Evolutionary conservation across 139 green algal genomes (phyloP).

Genomic region (Micromonas pusilla): DNA sequence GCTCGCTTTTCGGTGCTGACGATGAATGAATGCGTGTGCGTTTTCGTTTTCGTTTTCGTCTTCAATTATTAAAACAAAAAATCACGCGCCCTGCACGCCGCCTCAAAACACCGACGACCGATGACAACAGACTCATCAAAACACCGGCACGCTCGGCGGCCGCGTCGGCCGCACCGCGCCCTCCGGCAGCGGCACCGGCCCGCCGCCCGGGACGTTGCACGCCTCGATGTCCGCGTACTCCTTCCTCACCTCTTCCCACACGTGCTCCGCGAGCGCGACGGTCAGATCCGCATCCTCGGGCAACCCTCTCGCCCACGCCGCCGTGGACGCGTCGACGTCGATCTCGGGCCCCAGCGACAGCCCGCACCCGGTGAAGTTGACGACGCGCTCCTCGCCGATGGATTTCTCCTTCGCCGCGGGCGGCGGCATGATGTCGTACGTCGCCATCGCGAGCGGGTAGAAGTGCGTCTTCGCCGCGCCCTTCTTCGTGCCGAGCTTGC

Average conservation of each 20-base stretch:
- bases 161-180: neutral
- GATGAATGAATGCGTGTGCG: neutral
- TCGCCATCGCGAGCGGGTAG: conserved; percentile 88
- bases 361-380: conserved; percentile 46
- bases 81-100: neutral
- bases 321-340: conserved; percentile 16
- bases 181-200: neutral
- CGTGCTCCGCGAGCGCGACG: neutral
- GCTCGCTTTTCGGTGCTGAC: too few relatives aligned
- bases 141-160: neutral
- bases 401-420: conserved; percentile 66
- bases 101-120: neutral
- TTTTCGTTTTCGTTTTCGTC: too few relatives aligned
- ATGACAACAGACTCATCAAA: too few relatives aligned
- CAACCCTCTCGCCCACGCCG: neutral
- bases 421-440: conserved; percentile 87
- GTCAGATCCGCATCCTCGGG: neutral
- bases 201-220: conserved; percentile 4
- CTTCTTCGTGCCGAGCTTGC: conserved; percentile 54
- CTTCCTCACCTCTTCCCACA: neutral
- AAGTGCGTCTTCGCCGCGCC: conserved; percentile 63
- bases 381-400: conserved; percentile 73
- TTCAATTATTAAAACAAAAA: neutral
- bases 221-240: conserved; percentile 10
- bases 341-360: conserved; percentile 34